Evolutionary conservation across 352 stramenopile species (phyloP), one percentile per base, ranked within the genome.

Genomic region (Globisporangium acanthophoron): DNA sequence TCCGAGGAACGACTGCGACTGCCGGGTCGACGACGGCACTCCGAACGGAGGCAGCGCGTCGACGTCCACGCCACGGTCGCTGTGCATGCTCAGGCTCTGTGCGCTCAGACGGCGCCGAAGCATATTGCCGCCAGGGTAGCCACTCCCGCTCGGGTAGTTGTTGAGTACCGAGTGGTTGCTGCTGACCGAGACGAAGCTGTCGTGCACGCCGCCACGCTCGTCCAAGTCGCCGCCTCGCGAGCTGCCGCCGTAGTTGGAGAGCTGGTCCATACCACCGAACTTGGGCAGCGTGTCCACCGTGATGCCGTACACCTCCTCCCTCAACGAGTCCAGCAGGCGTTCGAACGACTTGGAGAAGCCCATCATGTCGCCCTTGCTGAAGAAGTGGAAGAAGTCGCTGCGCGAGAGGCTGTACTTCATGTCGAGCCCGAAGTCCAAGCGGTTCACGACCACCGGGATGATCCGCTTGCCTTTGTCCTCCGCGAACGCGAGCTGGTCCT

Each of bases 401-500:
- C 84, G 78, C 39, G 81, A 70, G 5, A 94, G 71, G n/a, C 64
- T 88, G 61, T 92, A 94, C 71, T 91, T 85, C 58, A 90, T 74
- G 39, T 89, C 84, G 29, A 91, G 67, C 12, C 62, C 72, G 50
- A 93, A 82, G 46, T 81, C 67, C 46, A 90, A 70, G 37, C 64
- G 70, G 46, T 91, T 87, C 0, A 86, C 75, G 7, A 89, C 81
- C 0, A 94, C 71, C 0, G 84, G 81, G 20, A 92, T 62, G 51
- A 94, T 90, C 29, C 75, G 80, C 62, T 92, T 92, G 52, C 84
- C 81, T 58, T 94, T 94, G 67, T 91, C 81, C 60, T 94, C 85
- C 0, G 81, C 85, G 48, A 92, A 94, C 13, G 85, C 81, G 15
- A 94, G 66, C 56, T 94, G 81, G 51, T 92, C 81, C 49, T 82